Base-by-base conservation (phyloP, 202 grass and related monocot genomes). In the Brachypodium distachyon region DNA sequence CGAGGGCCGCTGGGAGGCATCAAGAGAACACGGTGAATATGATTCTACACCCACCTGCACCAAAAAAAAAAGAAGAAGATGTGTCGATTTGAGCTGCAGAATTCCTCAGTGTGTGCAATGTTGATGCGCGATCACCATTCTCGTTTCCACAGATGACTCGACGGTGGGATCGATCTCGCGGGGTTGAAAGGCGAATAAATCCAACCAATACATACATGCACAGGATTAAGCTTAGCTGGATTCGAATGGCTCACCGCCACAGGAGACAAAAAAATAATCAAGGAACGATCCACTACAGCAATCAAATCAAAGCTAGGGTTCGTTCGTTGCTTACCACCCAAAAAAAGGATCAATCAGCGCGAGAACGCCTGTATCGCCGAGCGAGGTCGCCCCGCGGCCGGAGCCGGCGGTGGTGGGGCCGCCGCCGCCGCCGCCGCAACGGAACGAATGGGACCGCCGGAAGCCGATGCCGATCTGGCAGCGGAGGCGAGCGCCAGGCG, bases 291-390 rank as follows among this genome's bases (percentile, higher is more conserved):
- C 67, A 0, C 0, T 42, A 74, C 36, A 17, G 7, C 17, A 17
- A 57, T 18, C 9, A 21, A 74, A 58, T 49, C 40, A n/a, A n/a
- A 67, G 77, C 53, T 62, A 86, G 84, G 77, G 77, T 54, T 86
- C 52, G 69, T 82, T 82, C 57, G n/a, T n/a, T n/a, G n/a, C 84
- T 61, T 37, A 81, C 77, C 70, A 14, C 8, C 13, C 13, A 25
- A 33, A 29, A 17, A 17, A 46, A 26, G 39, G 27, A 16, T 21
- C 54, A 9, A 34, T 50, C 67, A 32, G 27, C 10, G 36, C 54
- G 2, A 5, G 26, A 5, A 53, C 23, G 38, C 54, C 72, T 32
- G 9, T n/a, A n/a, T 18, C 14, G 25, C 40, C 41, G 25, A 68
- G 25, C 65, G 12, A 28, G 41, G 37, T 3, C 37, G 19, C 38